Base-by-base conservation (phyloP, 139 green algal species). In the Zygnema circumcarinatum region DNA sequence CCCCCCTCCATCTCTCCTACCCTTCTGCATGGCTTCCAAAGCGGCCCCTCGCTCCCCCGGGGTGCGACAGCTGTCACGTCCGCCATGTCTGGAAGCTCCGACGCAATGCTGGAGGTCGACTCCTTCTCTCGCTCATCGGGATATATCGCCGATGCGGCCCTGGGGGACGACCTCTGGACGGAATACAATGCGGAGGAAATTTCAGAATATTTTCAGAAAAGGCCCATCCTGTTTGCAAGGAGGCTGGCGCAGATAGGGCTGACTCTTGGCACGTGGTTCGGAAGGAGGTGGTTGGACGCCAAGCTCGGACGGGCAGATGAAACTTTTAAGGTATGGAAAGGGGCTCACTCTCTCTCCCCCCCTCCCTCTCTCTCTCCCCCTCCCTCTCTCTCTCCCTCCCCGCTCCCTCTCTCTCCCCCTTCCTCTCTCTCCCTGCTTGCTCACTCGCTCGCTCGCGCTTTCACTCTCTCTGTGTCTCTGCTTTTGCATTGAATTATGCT, bases 71-170 rank as follows among this genome's bases (percentile, higher is more conserved):
- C 68, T 76, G 68, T 35, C n/a, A 76, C 68, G 22, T 35, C 20
- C 35, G 68, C 20, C 68, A 36, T 2, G 68, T 76, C 35, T 53
- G 38, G 68, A 76, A 76, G 68, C 20, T 76, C 35, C 38, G 38
- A 36, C 68, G 74, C 74, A 81, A 21, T n/a, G n/a, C n/a, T n/a
- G 25, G 36, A 88, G n/a, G 16, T 22, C 32, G 82, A 88, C 82
- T 54, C 72, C 68, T 88, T 88, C 67, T 84, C 82, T 31, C 39
- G 38, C 29, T 88, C 74, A 35, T 88, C 83, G 0, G 83, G 83
- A 35, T 88, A 88, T 2, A 84, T 88, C 1, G 69, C 73, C 7
- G n/a, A 83, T 25, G 36, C 69, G 0, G n/a, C 83, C 25, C n/a
- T n/a, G 7, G 73, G 36, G 16, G 83, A 35, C 16, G 39, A 38